Evolutionary conservation across 2,329 filamentous ascomycete genomes (phyloP), one percentile per base, ranked within the genome.

Genomic region (Leptoxyphium fumago): DNA sequence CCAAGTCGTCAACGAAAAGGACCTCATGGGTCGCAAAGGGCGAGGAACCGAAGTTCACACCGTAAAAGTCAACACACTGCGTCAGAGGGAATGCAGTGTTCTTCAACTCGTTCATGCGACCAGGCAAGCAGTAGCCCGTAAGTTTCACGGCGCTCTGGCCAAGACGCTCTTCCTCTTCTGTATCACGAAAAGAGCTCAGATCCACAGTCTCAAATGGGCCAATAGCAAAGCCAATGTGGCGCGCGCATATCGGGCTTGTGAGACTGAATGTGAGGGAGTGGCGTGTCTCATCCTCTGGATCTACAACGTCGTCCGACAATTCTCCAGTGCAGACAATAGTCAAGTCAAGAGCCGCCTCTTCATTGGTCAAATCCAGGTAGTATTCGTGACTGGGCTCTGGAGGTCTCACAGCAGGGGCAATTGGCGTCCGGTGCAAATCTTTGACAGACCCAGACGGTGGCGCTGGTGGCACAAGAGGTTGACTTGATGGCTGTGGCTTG

Each of bases 151-250:
- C 87, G 56, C 86, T 93, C 50, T 82, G 78, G 2, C 86, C 86
- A 44, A 98, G 75, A 60, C 88, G 86, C 53, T 93, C 86, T 57
- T 95, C 88, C 51, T 94, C 85, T 52, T 93, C 86, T 49, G 86
- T 85, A 39, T 88, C 85, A 42, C 93, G 80, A 55, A 85, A 94
- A 53, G 89, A 84, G 13, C 56, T 57, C 5, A 98, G 70, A 57
- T 95, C 85, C 43, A 96, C 80, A 52, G 89, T 82, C 62, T 96
- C 87, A 59, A 98, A 98, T 0, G 93, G 91, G 0, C 93, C 91
- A 45, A 96, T 77, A 2, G 87, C 84, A 61, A 98, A 94, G 4
- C 88, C 89, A 50, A 98, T 80, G 59, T 96, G 89, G 49, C 88
- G 83, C 1, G 89, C 82, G 1, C 87, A 80, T 8, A 91, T 77